phyloP scores from a whole-genome alignment of 331 rosid species.

The Malus hybrid region DNA sequence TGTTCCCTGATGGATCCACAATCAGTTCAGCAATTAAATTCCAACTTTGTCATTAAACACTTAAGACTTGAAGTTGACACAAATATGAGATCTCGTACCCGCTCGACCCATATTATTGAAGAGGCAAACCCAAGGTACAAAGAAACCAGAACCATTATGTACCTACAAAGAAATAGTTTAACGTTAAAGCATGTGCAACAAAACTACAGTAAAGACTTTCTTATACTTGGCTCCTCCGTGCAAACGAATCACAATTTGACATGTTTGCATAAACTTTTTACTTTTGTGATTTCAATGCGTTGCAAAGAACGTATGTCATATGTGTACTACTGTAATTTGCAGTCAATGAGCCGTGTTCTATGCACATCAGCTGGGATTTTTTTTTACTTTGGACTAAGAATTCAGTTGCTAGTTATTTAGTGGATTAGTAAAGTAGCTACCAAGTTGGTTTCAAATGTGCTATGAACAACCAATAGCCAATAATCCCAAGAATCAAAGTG shows the following conservation, averaged over 20 bases:
- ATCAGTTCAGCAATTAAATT: conserved; percentile 9
- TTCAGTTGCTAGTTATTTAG: too few relatives aligned
- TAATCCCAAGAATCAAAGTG: conserved; percentile 73
- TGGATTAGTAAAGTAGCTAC: conserved; percentile 19
- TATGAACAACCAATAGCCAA: conserved; percentile 71
- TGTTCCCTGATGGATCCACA: conserved; percentile 63
- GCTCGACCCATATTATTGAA: conserved; percentile 90
- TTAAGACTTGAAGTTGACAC: not conserved
- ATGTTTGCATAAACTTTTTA: too few relatives aligned
- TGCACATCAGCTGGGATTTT: too few relatives aligned
- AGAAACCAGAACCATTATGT: conserved; percentile 81
- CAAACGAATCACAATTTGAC: too few relatives aligned
- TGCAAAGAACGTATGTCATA: too few relatives aligned
- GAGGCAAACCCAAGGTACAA: conserved; percentile 88
- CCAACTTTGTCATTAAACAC: not conserved
- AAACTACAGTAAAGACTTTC: too few relatives aligned
- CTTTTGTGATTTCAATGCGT: too few relatives aligned
- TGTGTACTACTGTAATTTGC: too few relatives aligned
- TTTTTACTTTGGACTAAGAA: too few relatives aligned
- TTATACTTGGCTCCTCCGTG: too few relatives aligned
- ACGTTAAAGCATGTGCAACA: conserved; percentile 3
- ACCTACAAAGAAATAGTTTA: conserved; percentile 45
- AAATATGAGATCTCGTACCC: conserved; percentile 44
- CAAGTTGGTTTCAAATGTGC: conserved; percentile 81
- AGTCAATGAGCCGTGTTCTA: too few relatives aligned